Base-by-base conservation (phyloP, 2,329 filamentous ascomycete genomes). In the Beauveria sp. region DNA sequence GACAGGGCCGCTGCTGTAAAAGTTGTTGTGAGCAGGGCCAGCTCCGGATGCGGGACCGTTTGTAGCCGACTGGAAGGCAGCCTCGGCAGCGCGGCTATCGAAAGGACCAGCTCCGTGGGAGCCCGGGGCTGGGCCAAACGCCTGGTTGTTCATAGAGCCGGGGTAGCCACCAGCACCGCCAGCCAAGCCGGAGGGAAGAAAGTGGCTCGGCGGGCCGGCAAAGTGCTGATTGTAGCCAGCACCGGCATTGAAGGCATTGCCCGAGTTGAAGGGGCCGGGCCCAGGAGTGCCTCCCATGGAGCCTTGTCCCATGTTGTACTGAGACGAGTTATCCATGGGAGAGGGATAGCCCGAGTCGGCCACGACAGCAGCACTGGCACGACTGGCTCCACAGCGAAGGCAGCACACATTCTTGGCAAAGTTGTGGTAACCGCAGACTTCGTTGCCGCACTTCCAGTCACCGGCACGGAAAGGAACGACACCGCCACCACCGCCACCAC, bases 371-470 rank as follows among this genome's bases (percentile, higher is more conserved):
- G 95, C 95, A 65, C 90, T 91, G 64, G 93, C 93, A 69, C 95
- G 91, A 74, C 92, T 96, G 58, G 93, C 95, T 73, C 95, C 95
- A 72, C 95, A 99, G 63, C 95, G 90, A 65, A 99, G 85, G 76
- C 95, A 99, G 77, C 91, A 96, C 62, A 98, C 93, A 70, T 99
- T 99, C 85, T 99, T 99, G 64, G 95, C 95, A 73, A 99, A 99
- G 79, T 99, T 99, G 81, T 99, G 95, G 76, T 99, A 99, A 62
- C 90, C 91, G 73, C 95, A 99, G 43, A 93, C 92, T 72, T 99
- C 95, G 66, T 95, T 95, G 61, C 95, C 95, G 72, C 95, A 99
- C 77, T 97, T 97, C 95, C 95, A 99, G 72, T 99, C 95, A 71
- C 95, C 95, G 60, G 95, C 95, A 71, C 95, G 90, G 88, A 99